phyloP scores from a whole-genome alignment of 305 asterid species.

The Fraxinus ornus region DNA sequence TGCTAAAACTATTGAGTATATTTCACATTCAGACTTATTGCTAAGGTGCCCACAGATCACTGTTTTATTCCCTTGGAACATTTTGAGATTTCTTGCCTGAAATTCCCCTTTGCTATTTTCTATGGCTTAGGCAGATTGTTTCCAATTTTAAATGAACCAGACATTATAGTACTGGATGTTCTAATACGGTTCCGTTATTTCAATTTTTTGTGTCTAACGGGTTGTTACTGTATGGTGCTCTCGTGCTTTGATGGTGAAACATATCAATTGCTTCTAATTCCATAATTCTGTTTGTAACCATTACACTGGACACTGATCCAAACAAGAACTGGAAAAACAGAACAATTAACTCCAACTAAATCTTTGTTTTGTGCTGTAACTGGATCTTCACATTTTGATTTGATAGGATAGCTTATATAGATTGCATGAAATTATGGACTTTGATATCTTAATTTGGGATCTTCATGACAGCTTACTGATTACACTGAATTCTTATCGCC shows the following conservation, averaged over 20 bases:
- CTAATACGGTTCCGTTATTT: slow-evolving; percentile 26
- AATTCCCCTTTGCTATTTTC: slow-evolving; percentile 30
- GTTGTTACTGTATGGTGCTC: slow-evolving; percentile 9
- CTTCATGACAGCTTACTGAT: too few species aligned
- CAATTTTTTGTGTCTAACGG: slow-evolving; percentile 20
- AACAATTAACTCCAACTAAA: background rate
- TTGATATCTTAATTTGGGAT: background rate
- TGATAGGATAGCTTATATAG: background rate
- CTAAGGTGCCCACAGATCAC: slow-evolving; percentile 34
- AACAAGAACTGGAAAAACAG: slow-evolving; percentile 7
- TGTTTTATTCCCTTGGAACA: slow-evolving; percentile 22
- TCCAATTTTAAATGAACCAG: slow-evolving; percentile 28
- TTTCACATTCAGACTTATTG: background rate
- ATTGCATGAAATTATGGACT: background rate
- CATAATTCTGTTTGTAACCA: slow-evolving; percentile 21
- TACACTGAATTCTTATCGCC: too few species aligned
- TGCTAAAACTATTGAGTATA: slow-evolving; percentile 30
- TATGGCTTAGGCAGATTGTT: slow-evolving; percentile 44
- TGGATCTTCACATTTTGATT: background rate
- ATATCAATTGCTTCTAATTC: slow-evolving; percentile 26
- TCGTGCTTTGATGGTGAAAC: background rate
- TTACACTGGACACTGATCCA: slow-evolving; percentile 8
- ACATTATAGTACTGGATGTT: slow-evolving; percentile 34
- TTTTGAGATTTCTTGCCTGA: slow-evolving; percentile 33
- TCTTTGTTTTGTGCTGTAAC: background rate